phyloP scores from a whole-genome alignment of 768 basidiomycete genomes.

The Tricholoma bakamatsutake region DNA sequence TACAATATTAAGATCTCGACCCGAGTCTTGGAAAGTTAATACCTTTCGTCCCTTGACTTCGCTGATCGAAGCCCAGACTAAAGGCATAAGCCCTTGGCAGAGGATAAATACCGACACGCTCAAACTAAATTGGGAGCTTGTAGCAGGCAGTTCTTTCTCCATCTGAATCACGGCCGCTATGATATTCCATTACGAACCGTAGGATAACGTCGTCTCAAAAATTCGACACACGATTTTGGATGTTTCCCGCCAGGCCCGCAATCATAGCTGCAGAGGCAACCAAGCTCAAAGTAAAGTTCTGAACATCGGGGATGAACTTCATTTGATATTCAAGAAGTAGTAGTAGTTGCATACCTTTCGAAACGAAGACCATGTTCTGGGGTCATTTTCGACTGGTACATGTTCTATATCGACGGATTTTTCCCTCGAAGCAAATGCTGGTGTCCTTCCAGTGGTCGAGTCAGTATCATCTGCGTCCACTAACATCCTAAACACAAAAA shows the following conservation, averaged over 20 bases:
- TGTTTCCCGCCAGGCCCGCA: slow-evolving; percentile 51
- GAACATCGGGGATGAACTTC: background rate
- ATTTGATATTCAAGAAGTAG: background rate
- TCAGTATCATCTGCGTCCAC: slow-evolving; percentile 2
- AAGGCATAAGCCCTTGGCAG: slow-evolving; percentile 61
- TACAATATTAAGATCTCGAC: background rate
- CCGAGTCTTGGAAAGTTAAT: slow-evolving; percentile 9
- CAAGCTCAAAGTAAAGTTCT: slow-evolving; percentile 41
- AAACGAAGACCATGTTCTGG: slow-evolving; percentile 48
- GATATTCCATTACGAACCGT: background rate
- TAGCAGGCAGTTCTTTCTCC: slow-evolving; percentile 53
- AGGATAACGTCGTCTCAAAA: background rate
- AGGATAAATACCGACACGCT: slow-evolving; percentile 69
- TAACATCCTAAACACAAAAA: slow-evolving; percentile 1
- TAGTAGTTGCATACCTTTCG: slow-evolving; percentile 40
- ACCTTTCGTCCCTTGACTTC: slow-evolving; percentile 77
- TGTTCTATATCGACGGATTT: slow-evolving; percentile 41
- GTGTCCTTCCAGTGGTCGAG: background rate
- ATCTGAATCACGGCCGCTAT: slow-evolving; percentile 61
- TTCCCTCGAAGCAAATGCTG: background rate
- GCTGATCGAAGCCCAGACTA: slow-evolving; percentile 63
- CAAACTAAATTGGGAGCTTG: slow-evolving; percentile 56
- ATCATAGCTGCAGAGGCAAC: slow-evolving; percentile 51
- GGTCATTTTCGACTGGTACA: slow-evolving; percentile 52
- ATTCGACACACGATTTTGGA: slow-evolving; percentile 53